Base-by-base conservation (phyloP, 805 yeast species). In the Wickerhamomyces canadensis region DNA sequence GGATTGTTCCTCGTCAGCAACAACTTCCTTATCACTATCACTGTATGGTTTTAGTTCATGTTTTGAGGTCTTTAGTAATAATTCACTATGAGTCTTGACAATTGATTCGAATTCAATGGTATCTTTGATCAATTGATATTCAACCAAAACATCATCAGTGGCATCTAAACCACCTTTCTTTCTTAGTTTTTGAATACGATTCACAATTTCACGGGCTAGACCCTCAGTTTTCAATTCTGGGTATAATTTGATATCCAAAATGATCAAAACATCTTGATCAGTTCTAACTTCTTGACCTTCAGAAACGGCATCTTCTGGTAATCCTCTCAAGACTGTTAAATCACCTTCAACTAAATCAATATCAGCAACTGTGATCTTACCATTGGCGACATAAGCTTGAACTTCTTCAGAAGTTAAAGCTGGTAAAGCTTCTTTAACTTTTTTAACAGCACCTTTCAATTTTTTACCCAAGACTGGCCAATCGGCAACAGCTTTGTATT, bases 391-490 rank as follows among this genome's bases (percentile, higher is more conserved):
- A 58, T 80, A 93, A 23, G 65, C 58, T 64, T 84, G 85, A 35
- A 93, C 96, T 41, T 87, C 89, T 13, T 71, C 84, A 10, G 97
- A 83, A 16, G 91, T 67, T 35, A 93, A 75, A 9, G 57, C 57
- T 46, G 97, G 98, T 51, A 93, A 74, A 14, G 94, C 98, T 56
- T 81, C 95, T 74, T 91, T 94, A 43, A 93, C 98, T 62, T 78
- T 81, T 68, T 84, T 87, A 44, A 85, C 94, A 54, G 89, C 98
- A 60, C 81, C 80, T 78, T 88, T 91, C 64, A 93, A 76, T 67
- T 93, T 93, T 74, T 91, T 93, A 68, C 99, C 99, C 51, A 93
- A 74, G 16, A 88, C 86, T 41, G 98, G 96, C 98, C 99, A 93
- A 69, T 93, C 99, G 34, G 98, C 98, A 62, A 85, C 94, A 30